These are phyloP conservation scores for Pythium periplocum DNA, from an alignment of 352 stramenopile genomes.

Conservation along the genomic window DNA sequence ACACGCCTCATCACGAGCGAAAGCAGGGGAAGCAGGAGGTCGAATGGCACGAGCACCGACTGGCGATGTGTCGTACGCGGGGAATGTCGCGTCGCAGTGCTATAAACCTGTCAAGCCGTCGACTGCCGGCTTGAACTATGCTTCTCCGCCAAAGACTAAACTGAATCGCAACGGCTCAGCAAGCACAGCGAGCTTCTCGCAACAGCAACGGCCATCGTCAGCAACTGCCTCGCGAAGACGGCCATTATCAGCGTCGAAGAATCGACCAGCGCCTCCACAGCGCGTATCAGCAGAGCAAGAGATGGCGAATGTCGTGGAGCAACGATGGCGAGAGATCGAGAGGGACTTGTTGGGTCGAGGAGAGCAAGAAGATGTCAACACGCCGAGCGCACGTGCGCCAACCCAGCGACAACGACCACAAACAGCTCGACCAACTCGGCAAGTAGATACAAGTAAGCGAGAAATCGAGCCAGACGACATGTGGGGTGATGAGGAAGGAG, in stretches of 20 bases:
- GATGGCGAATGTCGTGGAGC: constrained; percentile 3
- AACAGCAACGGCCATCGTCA: constrained; percentile 4
- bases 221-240: constrained; percentile 8
- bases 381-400: neutral
- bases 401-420: constrained; percentile 24
- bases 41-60: neutral
- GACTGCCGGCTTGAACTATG: constrained; percentile 29
- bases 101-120: constrained; percentile 54
- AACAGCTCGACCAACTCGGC: constrained; percentile 20
- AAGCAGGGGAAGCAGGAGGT: neutral
- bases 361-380: neutral
- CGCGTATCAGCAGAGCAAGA: neutral
- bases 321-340: constrained; percentile 15
- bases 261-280: neutral
- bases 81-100: constrained; percentile 52
- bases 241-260: constrained; percentile 11
- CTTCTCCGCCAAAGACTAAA: constrained; percentile 11
- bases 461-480: no score
- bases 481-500: no score
- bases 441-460: no score
- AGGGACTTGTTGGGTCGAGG: constrained; percentile 9
- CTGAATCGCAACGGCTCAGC: no score
- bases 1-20: constrained; percentile 16
- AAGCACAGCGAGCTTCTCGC: no score
- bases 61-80: constrained; percentile 48